phyloP scores from a whole-genome alignment of 768 basidiomycete genomes.

The Boletus sp. region DNA sequence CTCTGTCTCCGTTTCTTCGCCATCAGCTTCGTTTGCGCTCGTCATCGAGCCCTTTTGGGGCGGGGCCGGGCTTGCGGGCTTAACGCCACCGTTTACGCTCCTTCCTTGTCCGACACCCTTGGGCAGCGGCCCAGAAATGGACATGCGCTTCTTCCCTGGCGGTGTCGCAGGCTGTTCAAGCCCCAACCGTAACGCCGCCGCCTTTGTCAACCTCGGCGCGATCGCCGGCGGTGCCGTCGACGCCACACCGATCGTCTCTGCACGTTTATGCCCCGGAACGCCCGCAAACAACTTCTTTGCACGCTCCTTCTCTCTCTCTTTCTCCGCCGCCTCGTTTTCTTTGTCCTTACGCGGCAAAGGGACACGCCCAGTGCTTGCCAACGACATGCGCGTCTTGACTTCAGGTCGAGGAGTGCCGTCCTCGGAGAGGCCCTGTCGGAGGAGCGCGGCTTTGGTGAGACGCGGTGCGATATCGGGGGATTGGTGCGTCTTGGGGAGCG shows the following conservation, averaged over 20 bases:
- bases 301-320: conserved; percentile 57
- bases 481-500: conserved; percentile 56
- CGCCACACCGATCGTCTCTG: conserved; percentile 64
- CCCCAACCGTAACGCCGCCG: conserved; percentile 67
- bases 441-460: conserved; percentile 67
- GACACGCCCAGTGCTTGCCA: conserved; percentile 33
- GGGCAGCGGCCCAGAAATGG: conserved; percentile 23
- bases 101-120: conserved; percentile 5
- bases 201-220: conserved; percentile 72
- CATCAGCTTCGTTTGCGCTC: conserved; percentile 29
- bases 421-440: conserved; percentile 58
- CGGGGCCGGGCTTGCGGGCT: conserved; percentile 5
- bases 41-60: conserved; percentile 9
- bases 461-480: conserved; percentile 74
- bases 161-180: conserved; percentile 39
- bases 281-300: conserved; percentile 65
- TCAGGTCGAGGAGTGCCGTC: conserved; percentile 31
- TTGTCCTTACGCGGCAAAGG: conserved; percentile 29
- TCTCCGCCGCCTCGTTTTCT: conserved; percentile 40
- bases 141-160: conserved; percentile 38
- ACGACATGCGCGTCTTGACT: conserved; percentile 28
- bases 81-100: conserved; percentile 3
- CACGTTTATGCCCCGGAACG: conserved; percentile 79
- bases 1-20: conserved; percentile 29
- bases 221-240: conserved; percentile 70